Percentiles rank a stretch among this genome's conserved stretches.
phyloP scores from a whole-genome alignment of 2,329 filamentous ascomycete genomes.

The Capronia coronata region DNA sequence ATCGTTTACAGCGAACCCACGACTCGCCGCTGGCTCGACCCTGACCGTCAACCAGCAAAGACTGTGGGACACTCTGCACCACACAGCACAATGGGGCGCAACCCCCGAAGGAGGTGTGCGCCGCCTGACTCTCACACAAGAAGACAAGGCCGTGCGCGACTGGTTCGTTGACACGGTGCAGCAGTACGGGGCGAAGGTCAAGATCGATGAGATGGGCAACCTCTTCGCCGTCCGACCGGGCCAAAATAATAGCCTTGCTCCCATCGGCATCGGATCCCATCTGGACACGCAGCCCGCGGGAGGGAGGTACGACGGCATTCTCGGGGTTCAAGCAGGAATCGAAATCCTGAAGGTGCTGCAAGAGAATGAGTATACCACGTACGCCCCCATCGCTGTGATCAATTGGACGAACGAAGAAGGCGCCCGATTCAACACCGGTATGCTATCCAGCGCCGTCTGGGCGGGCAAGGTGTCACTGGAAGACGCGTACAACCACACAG shows the following conservation, averaged over 20 bases:
- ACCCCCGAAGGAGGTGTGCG: slow-evolving; percentile 27
- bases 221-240: slow-evolving; percentile 68
- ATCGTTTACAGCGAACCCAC: not conserved
- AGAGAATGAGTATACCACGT: slow-evolving; percentile 61
- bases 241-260: slow-evolving; percentile 48
- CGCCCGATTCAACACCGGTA: slow-evolving; percentile 68
- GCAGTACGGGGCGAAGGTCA: slow-evolving; percentile 59
- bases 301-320: slow-evolving; percentile 66
- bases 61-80: slow-evolving; percentile 4
- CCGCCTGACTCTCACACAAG: slow-evolving; percentile 64
- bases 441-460: slow-evolving; percentile 74
- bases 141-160: slow-evolving; percentile 64
- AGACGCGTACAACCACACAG: slow-evolving; percentile 54
- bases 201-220: slow-evolving; percentile 70
- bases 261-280: slow-evolving; percentile 66
- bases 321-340: slow-evolving; percentile 66
- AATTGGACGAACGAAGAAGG: slow-evolving; percentile 82
- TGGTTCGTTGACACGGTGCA: slow-evolving; percentile 65
- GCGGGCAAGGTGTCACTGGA: slow-evolving; percentile 58
- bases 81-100: slow-evolving; percentile 3
- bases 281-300: slow-evolving; percentile 48
- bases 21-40: not conserved
- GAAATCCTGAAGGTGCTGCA: slow-evolving; percentile 64
- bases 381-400: slow-evolving; percentile 65
- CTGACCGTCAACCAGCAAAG: not conserved